Conservation (phyloP, 306 rosid genomes). For the Citrullus amarus region DNA sequence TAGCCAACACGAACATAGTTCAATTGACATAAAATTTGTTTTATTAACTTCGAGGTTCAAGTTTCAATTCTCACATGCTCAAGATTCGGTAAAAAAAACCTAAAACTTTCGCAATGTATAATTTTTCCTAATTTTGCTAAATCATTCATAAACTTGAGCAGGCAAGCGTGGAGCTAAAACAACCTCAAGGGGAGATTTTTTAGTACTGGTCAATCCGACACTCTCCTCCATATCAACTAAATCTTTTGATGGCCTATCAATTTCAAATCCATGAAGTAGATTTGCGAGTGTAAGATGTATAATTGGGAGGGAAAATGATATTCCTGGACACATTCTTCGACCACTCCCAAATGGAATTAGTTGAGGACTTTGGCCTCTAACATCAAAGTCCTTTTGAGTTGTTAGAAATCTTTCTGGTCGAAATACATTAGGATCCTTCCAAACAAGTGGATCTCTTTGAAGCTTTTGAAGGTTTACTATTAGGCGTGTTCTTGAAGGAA, state of each 20-base stretch:
- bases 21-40: no score
- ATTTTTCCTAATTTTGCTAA: no score
- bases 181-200: conserved; percentile 33
- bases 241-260: conserved; percentile 19
- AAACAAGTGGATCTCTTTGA: conserved; percentile 43
- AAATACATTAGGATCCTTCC: conserved; percentile 32
- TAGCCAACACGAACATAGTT: no score
- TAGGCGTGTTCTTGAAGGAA: conserved; percentile 34
- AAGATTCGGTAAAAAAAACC: no score
- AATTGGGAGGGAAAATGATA: conserved; percentile 38
- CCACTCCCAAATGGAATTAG: conserved; percentile 52
- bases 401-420: conserved; percentile 37
- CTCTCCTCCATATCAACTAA: conserved; percentile 36
- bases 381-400: conserved; percentile 19
- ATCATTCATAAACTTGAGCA: neutral
- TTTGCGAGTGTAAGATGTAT: conserved; percentile 38
- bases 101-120: no score
- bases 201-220: conserved; percentile 35
- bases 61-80: no score
- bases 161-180: conserved; percentile 40
- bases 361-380: conserved; percentile 38
- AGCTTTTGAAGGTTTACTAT: conserved; percentile 46
- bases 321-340: conserved; percentile 40
- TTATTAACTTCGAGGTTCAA: no score
- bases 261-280: conserved; percentile 35